Percentiles rank a stretch among this genome's conserved stretches.
Evolutionary conservation across 2,329 filamentous ascomycete species (phyloP).

Genomic region (Pleomassaria siparia): DNA sequence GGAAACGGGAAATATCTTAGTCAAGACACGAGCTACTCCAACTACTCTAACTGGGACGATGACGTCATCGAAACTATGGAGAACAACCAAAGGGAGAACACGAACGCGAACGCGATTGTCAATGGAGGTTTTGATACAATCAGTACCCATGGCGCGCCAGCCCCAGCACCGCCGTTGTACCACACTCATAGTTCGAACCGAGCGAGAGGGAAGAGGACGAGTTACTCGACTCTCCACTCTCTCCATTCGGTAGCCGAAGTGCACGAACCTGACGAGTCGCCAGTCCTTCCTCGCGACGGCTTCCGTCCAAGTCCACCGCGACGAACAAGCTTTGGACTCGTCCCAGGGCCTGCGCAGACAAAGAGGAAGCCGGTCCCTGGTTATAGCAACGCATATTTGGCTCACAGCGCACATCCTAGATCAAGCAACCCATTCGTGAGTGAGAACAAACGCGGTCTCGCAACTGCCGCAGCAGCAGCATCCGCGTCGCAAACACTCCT

Average conservation of each 20-base stretch:
- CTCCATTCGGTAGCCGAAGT: slow-evolving; percentile 37
- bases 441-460: background rate
- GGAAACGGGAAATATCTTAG: background rate
- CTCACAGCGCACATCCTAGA: too few relatives aligned
- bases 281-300: slow-evolving; percentile 16
- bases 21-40: slow-evolving; percentile 8
- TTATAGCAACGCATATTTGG: too few relatives aligned
- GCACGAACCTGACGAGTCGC: slow-evolving; percentile 35
- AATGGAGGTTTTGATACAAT: too few relatives aligned
- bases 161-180: slow-evolving; percentile 28
- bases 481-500: slow-evolving; percentile 22
- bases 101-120: background rate
- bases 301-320: slow-evolving; percentile 2
- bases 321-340: slow-evolving; percentile 3
- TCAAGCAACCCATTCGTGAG: background rate
- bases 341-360: slow-evolving; percentile 6
- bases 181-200: slow-evolving; percentile 40
- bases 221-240: slow-evolving; percentile 33
- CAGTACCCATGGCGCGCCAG: slow-evolving; percentile 4
- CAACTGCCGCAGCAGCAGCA: slow-evolving; percentile 16
- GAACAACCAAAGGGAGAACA: slow-evolving; percentile 7
- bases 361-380: slow-evolving; percentile 4
- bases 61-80: slow-evolving; percentile 25
- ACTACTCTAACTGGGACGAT: slow-evolving; percentile 32
- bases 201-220: slow-evolving; percentile 34